Base-by-base conservation (phyloP, 1,284 basidiomycete genomes). In the Pseudozyma hubeiensis region DNA sequence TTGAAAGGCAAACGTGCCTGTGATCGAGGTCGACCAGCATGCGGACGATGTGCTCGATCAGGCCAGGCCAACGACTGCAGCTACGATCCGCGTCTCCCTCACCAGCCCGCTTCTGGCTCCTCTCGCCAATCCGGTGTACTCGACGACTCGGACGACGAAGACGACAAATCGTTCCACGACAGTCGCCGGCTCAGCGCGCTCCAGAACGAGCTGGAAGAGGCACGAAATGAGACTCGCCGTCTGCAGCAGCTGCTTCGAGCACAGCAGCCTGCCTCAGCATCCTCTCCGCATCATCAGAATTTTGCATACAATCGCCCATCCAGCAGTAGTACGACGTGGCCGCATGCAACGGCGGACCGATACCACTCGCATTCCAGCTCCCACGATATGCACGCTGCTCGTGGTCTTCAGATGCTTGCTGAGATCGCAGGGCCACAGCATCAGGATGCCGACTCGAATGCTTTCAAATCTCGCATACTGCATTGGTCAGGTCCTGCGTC, bases 1-100 rank as follows among this genome's bases (percentile, higher is more conserved):
- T 45, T 70, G 11, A 65, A 60, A 47, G 72, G 65, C n/a, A 75
- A 75, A 44, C 58, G 72, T 11, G 65, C 65, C 13, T 75, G 72
- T 53, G 72, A 75, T 52, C 66, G 72, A 13, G 64, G 53, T 16
- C 55, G 65, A 24, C 72, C 72, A 16, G 63, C 62, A 5, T 75
- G 72, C 39, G 66, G 65, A 5, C 47, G 72, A 29, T 75, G 72
- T 17, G 56, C 53, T 17, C 50, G 61, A 9, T 58, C 69, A 5
- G 64, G 60, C 30, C 63, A 58, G 39, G n/a, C 29, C 29, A 45
- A 5, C 43, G 60, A 70, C 7, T 75, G 72, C 45, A 58, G 54
- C 43, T 75, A 75, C 30, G 72, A 75, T 44, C 50, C 64, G 8
- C 62, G 68, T 29, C 59, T 62, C 1, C 66, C 65, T 34, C 57